These are phyloP conservation scores for Helenozyma baotianmanensis DNA, from an alignment of 805 yeast species.

Conservation along the genomic window DNA sequence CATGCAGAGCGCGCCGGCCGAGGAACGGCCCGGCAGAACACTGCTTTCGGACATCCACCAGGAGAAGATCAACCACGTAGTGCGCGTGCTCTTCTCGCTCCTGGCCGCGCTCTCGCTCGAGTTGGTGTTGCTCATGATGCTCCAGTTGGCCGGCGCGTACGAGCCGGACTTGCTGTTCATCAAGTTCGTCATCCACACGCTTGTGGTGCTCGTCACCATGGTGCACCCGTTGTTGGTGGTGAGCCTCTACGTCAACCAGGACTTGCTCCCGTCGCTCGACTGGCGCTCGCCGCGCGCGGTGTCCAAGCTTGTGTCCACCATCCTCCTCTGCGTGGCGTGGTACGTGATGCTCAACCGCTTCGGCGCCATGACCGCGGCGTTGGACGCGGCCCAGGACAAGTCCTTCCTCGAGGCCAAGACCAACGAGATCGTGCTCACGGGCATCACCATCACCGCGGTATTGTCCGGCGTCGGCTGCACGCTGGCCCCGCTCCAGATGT, in stretches of 20 bases:
- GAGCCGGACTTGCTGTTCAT: constrained; percentile 27
- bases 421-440: constrained; percentile 44
- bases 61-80: constrained; percentile 6
- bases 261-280: constrained; percentile 16
- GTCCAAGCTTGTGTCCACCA: constrained; percentile 6
- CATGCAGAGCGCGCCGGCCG: constrained; percentile 11
- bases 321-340: constrained; percentile 26
- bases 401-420: constrained; percentile 39
- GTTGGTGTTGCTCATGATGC: constrained; percentile 31
- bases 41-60: constrained; percentile 2
- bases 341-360: constrained; percentile 27
- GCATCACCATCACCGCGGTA: constrained; percentile 46
- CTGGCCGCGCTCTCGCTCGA: constrained; percentile 28
- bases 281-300: constrained; percentile 3
- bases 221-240: constrained; percentile 41
- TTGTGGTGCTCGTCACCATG: constrained; percentile 37
- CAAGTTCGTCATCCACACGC: constrained; percentile 32
- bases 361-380: constrained; percentile 28
- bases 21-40: constrained; percentile 2
- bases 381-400: constrained; percentile 12
- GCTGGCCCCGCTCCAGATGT: constrained; percentile 34
- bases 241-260: constrained; percentile 26
- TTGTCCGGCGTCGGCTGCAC: constrained; percentile 51
- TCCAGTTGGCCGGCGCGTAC: constrained; percentile 26
- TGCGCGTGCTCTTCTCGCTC: constrained; percentile 26